A percentile compares a stretch with the other conserved stretches of the same genome.
phyloP scores from a whole-genome alignment of 768 basidiomycete species.

The Amanita phalloides region DNA sequence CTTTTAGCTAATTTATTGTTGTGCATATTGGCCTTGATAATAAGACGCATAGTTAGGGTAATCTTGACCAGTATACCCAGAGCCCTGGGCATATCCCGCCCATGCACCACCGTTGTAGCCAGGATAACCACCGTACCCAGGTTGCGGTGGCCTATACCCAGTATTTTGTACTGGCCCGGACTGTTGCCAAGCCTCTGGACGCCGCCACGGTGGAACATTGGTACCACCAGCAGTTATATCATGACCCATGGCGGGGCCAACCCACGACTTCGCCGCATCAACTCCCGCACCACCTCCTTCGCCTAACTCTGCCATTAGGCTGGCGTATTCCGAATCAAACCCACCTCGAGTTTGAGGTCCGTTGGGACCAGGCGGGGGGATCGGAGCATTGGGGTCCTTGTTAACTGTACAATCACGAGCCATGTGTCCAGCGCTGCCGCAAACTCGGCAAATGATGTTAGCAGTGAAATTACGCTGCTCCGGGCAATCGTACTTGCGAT shows the following conservation, averaged over 20 bases:
- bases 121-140: constrained; percentile 38
- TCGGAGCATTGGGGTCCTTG: constrained; percentile 71
- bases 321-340: constrained; percentile 97
- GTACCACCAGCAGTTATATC: constrained; percentile 67
- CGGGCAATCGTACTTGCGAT: constrained; percentile 98
- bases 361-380: constrained; percentile 31
- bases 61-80: constrained; percentile 50
- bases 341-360: constrained; percentile 54
- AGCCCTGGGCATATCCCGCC: constrained; percentile 35
- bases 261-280: constrained; percentile 46
- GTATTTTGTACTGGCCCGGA: constrained; percentile 37
- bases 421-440: constrained; percentile 98
- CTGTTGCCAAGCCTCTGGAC: constrained; percentile 79
- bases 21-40: constrained; percentile 81
- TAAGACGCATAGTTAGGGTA: constrained; percentile 80
- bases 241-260: constrained; percentile 40
- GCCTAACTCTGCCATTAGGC: constrained; percentile 95
- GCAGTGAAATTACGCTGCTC: constrained; percentile 98
- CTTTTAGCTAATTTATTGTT: constrained; percentile 42
- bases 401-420: constrained; percentile 95
- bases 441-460: constrained; percentile 98
- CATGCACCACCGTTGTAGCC: constrained; percentile 24
- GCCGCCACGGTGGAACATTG: constrained; percentile 85
- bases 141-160: constrained; percentile 64
- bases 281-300: constrained; percentile 54